Base-by-base conservation (phyloP, 768 basidiomycete species). In the Calocybe cyanea region DNA sequence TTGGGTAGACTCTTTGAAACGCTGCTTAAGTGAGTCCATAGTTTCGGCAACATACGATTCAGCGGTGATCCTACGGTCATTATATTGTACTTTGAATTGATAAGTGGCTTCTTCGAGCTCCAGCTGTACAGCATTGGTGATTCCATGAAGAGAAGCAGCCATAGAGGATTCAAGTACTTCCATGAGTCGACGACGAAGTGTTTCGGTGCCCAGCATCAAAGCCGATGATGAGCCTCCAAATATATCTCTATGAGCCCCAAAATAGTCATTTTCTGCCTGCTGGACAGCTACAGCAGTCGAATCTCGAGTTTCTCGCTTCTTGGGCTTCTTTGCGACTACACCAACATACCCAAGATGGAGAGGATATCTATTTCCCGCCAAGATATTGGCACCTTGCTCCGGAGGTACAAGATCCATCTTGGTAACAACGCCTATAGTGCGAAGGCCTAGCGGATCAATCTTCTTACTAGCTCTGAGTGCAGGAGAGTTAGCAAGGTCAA, bases 71-170 rank as follows among this genome's bases (percentile, higher is more conserved):
- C 91, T 80, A 18, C 92, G 83, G 67, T 99, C 96, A 60, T 99
- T 99, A 69, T 91, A 92, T 63, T 94, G 87, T 2, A 99, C 96
- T 68, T 99, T 99, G 80, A 99, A 99, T 64, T 98, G 96, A 63
- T 99, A 99, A 10, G 85, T 85, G 2, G 96, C 85, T 58, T 98
- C 96, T 65, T 99, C 96, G 7, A 99, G 75, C 63, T 99, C 96
- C 31, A 97, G 80, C 57, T 96, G 92, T 8, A 98, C 96, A 2
- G 92, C 92, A 65, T 98, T 98, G 48, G 91, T 90, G 63, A 99
- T 98, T 1, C 90, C 85, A 57, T 97, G 93, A 3, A 99, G 75
- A 30, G 92, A 93, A 1, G 88, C 88, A 0, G 93, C 89, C 96
- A 99, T 99, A 28, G 90, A 93, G 10, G 92, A 92, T 63, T 99